phyloP scores from a whole-genome alignment of 371 early-diverging fungal genomes.

The Syncephalastrum sp. region DNA sequence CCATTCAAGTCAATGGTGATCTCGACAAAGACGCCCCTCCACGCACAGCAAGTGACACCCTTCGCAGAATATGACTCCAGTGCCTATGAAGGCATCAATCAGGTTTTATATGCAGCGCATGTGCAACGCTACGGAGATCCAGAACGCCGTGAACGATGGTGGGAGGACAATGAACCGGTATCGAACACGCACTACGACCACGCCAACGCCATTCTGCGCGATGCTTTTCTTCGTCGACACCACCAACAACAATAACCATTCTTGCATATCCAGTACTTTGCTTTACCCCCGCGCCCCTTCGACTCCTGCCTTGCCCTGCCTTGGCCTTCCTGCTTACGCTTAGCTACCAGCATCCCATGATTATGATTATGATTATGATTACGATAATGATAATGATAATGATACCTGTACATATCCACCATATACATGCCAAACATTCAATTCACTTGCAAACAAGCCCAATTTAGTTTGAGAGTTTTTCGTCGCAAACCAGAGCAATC shows the following conservation, averaged over 20 bases:
- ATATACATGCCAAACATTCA: too few relatives aligned
- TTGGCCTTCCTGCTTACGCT: too few relatives aligned
- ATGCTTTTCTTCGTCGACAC: slow-evolving; percentile 27
- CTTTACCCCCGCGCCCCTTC: too few relatives aligned
- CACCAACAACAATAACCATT: slow-evolving; percentile 2
- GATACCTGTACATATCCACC: too few relatives aligned
- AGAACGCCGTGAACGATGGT: slow-evolving; percentile 21
- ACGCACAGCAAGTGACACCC: too few relatives aligned
- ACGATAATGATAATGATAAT: too few relatives aligned
- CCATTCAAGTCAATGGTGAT: slow-evolving; percentile 8
- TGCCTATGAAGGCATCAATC: slow-evolving; percentile 22
- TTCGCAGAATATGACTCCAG: background rate
- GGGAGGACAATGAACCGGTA: slow-evolving; percentile 8
- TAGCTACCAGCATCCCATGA: too few relatives aligned
- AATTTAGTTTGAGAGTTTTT: too few relatives aligned
- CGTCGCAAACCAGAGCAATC: too few relatives aligned
- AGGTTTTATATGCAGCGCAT: slow-evolving; percentile 17
- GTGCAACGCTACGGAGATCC: slow-evolving; percentile 27
- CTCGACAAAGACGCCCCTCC: background rate
- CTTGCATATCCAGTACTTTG: background rate
- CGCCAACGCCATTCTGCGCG: slow-evolving; percentile 19
- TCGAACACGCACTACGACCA: slow-evolving; percentile 5
- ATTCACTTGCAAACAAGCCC: too few relatives aligned
- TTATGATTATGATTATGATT: too few relatives aligned
- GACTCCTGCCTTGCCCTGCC: too few relatives aligned